Conservation (phyloP, 163 green algal species). For the Scenedesmus sp. region DNA sequence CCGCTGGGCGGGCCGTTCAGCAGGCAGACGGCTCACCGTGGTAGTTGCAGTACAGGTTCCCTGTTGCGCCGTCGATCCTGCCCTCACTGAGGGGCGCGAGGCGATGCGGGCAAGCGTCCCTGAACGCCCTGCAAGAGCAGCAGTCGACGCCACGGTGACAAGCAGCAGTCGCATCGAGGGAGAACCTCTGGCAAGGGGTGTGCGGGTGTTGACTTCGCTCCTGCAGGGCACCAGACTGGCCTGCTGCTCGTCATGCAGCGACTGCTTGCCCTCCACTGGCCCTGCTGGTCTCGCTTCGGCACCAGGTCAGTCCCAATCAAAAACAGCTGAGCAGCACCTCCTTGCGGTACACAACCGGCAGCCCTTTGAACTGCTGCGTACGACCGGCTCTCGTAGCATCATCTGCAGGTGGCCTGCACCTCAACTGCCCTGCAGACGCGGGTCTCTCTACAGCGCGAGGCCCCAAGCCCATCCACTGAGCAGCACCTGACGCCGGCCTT, state of each 20-base stretch:
- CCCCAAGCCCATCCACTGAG: not conserved
- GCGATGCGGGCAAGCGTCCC: constrained; percentile 27
- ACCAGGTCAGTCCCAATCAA: constrained; percentile 33
- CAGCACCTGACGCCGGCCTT: no score
- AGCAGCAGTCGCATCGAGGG: not conserved
- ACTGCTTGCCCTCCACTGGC: constrained; percentile 24
- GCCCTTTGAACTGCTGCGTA: no score
- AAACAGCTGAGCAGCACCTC: no score
- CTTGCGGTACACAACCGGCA: no score
- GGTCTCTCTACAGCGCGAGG: not conserved
- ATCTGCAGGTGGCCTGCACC: no score
- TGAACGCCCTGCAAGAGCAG: constrained; percentile 27
- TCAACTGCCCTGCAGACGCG: not conserved
- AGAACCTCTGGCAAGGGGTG: not conserved
- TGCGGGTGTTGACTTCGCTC: not conserved
- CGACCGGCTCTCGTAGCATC: no score
- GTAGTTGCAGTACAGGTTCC: constrained; percentile 54
- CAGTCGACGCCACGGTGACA: not conserved
- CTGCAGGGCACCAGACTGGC: not conserved
- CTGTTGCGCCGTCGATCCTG: not conserved
- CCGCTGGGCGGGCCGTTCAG: no score
- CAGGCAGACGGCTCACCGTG: not conserved
- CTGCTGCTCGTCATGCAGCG: no score
- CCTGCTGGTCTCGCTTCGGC: constrained; percentile 20
- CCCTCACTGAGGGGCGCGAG: constrained; percentile 38